Evolutionary conservation across 305 asterid genomes (phyloP).

Genomic region (Fraxinus paxiana): DNA sequence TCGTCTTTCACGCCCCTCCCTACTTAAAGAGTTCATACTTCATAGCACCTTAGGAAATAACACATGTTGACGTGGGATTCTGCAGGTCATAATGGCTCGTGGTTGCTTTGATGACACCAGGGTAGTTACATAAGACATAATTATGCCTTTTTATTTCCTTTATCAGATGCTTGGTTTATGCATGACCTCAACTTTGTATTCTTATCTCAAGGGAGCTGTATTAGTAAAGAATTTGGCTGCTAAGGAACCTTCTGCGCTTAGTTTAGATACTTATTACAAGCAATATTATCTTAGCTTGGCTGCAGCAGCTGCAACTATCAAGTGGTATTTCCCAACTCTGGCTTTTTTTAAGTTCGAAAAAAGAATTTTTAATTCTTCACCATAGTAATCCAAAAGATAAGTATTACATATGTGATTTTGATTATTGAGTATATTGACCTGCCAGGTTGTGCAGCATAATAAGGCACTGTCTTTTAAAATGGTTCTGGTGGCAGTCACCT

Average conservation of each 20-base stretch:
- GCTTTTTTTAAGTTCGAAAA: constrained; percentile 16
- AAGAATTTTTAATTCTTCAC: constrained; percentile 10
- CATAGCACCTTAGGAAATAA: constrained; percentile 21
- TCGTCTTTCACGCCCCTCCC: neutral
- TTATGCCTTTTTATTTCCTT: constrained; percentile 20
- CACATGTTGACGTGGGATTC: constrained; percentile 22
- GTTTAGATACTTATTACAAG: constrained; percentile 81
- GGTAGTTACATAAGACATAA: constrained; percentile 44
- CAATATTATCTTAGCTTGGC: constrained; percentile 96
- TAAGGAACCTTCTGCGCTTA: constrained; percentile 93
- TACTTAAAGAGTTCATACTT: neutral
- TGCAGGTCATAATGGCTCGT: constrained; percentile 72
- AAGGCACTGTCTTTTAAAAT: neutral
- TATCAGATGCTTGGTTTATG: constrained; percentile 23
- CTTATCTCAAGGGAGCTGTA: constrained; percentile 61
- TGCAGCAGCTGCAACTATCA: constrained; percentile 90
- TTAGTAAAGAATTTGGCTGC: constrained; percentile 83
- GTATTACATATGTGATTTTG: constrained; percentile 5
- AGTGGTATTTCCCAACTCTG: constrained; percentile 58
- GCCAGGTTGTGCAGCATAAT: constrained; percentile 13
- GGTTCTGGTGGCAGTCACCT: neutral
- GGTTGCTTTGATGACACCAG: constrained; percentile 94
- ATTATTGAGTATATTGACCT: constrained; percentile 5
- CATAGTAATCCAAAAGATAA: constrained; percentile 3
- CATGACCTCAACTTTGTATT: constrained; percentile 30